Evolutionary conservation across 129 eudicot species (phyloP), one percentile per base, ranked within the genome.

Genomic region (Pittosporum tobira): DNA sequence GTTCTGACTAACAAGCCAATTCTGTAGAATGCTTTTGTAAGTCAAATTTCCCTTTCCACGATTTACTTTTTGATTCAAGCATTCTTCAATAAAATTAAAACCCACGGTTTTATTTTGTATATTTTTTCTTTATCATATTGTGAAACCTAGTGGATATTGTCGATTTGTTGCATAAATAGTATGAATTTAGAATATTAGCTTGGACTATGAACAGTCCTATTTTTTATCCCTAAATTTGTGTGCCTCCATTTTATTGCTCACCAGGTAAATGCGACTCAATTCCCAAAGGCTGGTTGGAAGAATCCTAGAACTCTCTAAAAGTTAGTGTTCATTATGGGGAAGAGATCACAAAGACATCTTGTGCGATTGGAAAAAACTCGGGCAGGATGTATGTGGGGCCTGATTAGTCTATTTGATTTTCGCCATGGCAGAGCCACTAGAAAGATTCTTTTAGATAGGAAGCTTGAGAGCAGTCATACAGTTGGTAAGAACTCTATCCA

Each of bases 321-420:
- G 70, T 13, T 43, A n/a, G 34, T 50, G 16, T 40, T 57, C 59
- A 47, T 44, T 48, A 86, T 86, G 96, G 83, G 83, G 15, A 86
- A 77, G 80, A 76, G 73, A 77, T 73, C 88, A 28, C 77, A 73
- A 67, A 77, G 67, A 51, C 88, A 81, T 21, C 60, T 63, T 42
- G 68, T 61, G 10, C 72, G 73, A 34, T 62, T 58, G 11, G 81
- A 81, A 48, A 83, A 79, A 45, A 79, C 73, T 65, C 83, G 79
- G 12, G 72, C 81, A 1, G 98, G 98, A n/a, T 91, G 98, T 59
- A 86, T 91, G 59, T 76, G 72, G 61, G 79, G 98, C 57, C 61
- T 91, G 43, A 77, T 81, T 71, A 76, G 74, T 48, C 63, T 91
- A 13, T 91, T 91, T 49, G 85, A 83, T 69, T 86, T 83, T 47